Percentiles rank a stretch among this genome's conserved stretches.
Evolutionary conservation across 495 filamentous ascomycete genomes (phyloP).

Genomic region (Podospora pseudocomata): DNA sequence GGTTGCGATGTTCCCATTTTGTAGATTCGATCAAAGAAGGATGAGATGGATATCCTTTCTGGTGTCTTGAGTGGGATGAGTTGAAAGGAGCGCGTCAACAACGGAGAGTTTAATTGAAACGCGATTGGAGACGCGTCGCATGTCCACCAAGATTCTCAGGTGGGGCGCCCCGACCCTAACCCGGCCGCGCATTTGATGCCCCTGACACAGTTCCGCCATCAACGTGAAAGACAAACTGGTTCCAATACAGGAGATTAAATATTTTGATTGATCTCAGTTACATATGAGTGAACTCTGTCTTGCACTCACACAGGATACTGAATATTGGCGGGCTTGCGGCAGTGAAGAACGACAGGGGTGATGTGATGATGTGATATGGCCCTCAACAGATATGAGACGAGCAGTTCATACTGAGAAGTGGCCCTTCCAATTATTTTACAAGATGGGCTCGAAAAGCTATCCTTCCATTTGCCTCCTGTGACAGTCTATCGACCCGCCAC

Average conservation of each 20-base stretch:
- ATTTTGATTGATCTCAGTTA: too few relatives aligned
- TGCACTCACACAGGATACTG: too few relatives aligned
- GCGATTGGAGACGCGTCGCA: constrained; percentile 9
- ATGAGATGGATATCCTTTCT: background rate
- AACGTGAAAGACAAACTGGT: background rate
- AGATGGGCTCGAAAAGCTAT: too few relatives aligned
- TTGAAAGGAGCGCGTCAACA: too few relatives aligned
- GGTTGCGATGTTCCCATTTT: constrained; percentile 28
- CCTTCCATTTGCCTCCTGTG: background rate
- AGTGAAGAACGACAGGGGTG: background rate
- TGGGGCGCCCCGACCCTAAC: background rate
- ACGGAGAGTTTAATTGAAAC: constrained; percentile 16
- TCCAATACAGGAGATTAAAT: too few relatives aligned
- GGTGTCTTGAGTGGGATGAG: background rate
- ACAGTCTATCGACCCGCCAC: background rate
- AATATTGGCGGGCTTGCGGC: too few relatives aligned
- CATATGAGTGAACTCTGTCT: too few relatives aligned
- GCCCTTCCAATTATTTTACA: too few relatives aligned
- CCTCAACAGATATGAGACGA: background rate
- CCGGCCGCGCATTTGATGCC: background rate
- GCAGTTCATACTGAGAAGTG: background rate
- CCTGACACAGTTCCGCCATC: background rate
- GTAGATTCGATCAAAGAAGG: background rate
- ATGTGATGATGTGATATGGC: background rate
- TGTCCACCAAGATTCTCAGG: background rate